phyloP scores from a whole-genome alignment of 148 eudicot species.

The Agrostemma githago region DNA sequence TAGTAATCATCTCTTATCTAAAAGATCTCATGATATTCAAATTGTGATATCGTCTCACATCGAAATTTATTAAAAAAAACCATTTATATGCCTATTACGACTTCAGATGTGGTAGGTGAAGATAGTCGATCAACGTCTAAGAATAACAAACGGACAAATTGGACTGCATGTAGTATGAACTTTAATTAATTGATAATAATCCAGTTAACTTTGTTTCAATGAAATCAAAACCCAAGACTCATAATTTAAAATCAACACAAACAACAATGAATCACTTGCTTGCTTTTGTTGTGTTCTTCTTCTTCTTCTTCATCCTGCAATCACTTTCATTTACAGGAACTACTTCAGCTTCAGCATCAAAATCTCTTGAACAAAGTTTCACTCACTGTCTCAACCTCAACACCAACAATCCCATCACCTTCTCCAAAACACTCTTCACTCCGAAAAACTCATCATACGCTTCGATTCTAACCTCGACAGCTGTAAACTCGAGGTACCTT shows the following conservation, averaged over 20 bases:
- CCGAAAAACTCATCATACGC: not conserved
- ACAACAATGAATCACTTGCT: not conserved
- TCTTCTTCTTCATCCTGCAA: not conserved
- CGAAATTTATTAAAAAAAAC: too few relatives aligned
- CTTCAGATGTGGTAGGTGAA: too few relatives aligned
- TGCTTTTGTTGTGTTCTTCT: not conserved
- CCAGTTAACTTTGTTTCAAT: not conserved
- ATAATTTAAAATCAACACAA: not conserved
- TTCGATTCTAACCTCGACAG: not conserved
- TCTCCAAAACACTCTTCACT: not conserved
- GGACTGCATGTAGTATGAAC: not conserved
- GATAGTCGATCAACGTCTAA: not conserved
- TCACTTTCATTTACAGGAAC: not conserved
- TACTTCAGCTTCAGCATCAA: not conserved
- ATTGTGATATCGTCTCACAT: too few relatives aligned
- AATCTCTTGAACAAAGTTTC: not conserved
- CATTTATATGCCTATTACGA: too few relatives aligned
- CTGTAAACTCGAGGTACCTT: conserved; percentile 6
- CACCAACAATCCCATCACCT: not conserved
- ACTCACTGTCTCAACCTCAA: not conserved
- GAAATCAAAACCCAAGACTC: not conserved
- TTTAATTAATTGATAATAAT: too few relatives aligned
- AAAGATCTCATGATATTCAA: too few relatives aligned
- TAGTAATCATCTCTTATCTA: too few relatives aligned
- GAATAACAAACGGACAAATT: not conserved